These are phyloP conservation scores for Capronia coronata DNA, from an alignment of 2,329 filamentous ascomycete species.

Conservation along the genomic window DNA sequence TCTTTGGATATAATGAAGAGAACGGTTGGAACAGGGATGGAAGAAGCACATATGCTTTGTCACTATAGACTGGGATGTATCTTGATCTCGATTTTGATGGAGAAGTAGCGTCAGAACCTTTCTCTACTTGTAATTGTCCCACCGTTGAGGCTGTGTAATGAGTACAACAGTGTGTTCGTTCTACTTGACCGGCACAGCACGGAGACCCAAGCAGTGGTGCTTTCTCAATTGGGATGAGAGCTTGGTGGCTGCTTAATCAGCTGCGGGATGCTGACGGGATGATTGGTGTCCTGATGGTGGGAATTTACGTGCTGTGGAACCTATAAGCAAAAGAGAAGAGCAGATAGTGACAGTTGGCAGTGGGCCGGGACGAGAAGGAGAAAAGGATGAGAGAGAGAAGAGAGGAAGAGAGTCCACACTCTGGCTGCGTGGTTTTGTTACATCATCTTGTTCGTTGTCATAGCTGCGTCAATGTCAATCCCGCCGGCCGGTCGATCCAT, in stretches of 20 bases:
- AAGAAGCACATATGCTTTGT: background rate
- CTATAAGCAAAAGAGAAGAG: background rate
- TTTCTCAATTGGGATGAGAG: background rate
- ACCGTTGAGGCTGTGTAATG: no score
- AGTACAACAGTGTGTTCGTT: no score
- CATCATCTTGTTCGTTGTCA: conserved; percentile 6
- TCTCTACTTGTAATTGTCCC: background rate
- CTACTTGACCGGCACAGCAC: no score
- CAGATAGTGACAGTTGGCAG: no score
- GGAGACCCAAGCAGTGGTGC: no score
- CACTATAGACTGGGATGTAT: background rate
- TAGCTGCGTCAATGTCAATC: no score
- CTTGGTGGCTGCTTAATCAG: conserved; percentile 15
- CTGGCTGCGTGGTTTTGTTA: background rate
- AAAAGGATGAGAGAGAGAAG: no score
- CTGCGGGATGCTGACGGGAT: conserved; percentile 15
- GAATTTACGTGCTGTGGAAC: background rate
- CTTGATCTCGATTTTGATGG: background rate
- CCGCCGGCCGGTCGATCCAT: no score
- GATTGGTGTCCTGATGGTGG: background rate
- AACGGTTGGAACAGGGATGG: background rate
- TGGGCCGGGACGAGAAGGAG: no score
- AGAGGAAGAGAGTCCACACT: no score
- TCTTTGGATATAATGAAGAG: conserved; percentile 12
- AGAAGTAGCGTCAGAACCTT: background rate